phyloP scores from a whole-genome alignment of 805 yeast species.

The Metschnikowia anglica region DNA sequence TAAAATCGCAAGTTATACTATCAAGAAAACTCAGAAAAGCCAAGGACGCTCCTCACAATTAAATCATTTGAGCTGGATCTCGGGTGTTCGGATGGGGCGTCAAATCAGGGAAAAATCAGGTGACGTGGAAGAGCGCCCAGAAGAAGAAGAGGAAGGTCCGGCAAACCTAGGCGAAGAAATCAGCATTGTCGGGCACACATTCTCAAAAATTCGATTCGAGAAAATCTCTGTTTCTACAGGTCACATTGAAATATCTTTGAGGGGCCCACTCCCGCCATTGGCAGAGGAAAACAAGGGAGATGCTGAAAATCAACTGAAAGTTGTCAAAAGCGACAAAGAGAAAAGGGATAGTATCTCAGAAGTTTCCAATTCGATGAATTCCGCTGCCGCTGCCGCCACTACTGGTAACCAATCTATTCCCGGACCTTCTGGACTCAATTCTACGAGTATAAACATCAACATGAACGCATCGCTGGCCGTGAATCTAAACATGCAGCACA shows the following conservation, averaged over 20 bases:
- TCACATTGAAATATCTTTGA: conserved; percentile 66
- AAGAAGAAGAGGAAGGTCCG: conserved; percentile 38
- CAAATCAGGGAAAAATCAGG: conserved; percentile 31
- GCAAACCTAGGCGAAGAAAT: conserved; percentile 89
- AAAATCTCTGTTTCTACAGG: conserved; percentile 88
- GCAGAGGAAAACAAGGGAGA: not conserved
- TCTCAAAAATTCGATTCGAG: conserved; percentile 84
- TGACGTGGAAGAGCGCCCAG: conserved; percentile 5
- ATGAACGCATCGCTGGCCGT: not conserved
- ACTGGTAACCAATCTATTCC: not conserved
- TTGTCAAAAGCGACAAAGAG: not conserved
- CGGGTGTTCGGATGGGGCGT: conserved; percentile 80
- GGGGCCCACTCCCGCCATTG: conserved; percentile 49
- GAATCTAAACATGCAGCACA: not conserved
- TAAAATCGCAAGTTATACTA: conserved; percentile 36
- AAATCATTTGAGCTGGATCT: conserved; percentile 85
- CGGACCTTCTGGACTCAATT: not conserved
- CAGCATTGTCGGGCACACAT: conserved; percentile 80
- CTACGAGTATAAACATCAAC: not conserved
- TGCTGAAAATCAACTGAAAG: not conserved
- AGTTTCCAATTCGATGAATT: not conserved
- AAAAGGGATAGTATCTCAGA: conserved; percentile 7
- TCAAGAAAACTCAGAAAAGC: conserved; percentile 40
- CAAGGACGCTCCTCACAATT: conserved; percentile 39
- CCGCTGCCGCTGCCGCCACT: not conserved